Evolutionary conservation across 768 basidiomycete genomes (phyloP).

Genomic region (Pholiota microspora): DNA sequence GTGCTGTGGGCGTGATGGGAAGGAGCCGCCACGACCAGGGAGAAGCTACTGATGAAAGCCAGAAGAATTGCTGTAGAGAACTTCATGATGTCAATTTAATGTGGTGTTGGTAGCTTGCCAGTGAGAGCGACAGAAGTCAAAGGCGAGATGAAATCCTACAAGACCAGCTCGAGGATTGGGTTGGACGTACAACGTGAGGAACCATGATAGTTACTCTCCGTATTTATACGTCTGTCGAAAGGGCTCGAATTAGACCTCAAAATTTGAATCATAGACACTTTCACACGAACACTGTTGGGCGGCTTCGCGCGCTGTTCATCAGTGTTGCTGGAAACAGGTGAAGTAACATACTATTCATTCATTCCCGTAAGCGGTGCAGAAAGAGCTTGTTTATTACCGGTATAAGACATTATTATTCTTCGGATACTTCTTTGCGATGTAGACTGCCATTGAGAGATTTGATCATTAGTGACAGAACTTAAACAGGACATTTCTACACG

Average conservation of each 20-base stretch:
- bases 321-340: not conserved
- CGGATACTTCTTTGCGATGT: no score
- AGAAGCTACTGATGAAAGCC: not conserved
- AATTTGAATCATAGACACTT: not conserved
- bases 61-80: constrained; percentile 1
- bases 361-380: no score
- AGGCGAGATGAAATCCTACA: not conserved
- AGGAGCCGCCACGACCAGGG: constrained; percentile 1
- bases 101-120: not conserved
- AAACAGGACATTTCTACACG: no score
- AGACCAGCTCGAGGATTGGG: not conserved
- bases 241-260: no score
- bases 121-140: no score
- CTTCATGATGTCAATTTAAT: constrained; percentile 1
- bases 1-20: not conserved
- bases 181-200: constrained; percentile 8
- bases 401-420: no score
- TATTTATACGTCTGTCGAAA: not conserved
- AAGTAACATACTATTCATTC: no score
- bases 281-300: not conserved
- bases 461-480: no score
- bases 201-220: not conserved
- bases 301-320: not conserved
- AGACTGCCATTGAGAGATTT: no score
- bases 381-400: no score